Evolutionary conservation across 768 basidiomycete species (phyloP).

Genomic region (Boletus patriciae): DNA sequence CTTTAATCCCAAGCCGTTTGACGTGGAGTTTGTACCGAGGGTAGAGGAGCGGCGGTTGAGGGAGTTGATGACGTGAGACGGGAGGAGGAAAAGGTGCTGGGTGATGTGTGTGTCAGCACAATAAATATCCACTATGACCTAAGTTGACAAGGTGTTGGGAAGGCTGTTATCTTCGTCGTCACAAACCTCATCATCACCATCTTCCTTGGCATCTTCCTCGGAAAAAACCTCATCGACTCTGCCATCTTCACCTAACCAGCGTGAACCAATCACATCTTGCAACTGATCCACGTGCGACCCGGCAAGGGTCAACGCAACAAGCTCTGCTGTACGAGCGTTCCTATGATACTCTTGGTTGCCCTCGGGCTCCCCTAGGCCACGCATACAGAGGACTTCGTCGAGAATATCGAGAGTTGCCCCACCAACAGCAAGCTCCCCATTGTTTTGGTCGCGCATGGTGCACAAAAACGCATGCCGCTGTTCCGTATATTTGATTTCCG

Average conservation of each 20-base stretch:
- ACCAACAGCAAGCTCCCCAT: neutral
- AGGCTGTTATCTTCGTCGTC: neutral
- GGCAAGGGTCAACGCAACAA: neutral
- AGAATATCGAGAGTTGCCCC: too few species aligned
- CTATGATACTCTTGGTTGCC: neutral
- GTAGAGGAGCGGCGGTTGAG: constrained; percentile 16
- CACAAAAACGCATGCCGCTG: neutral
- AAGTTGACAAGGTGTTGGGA: too few species aligned
- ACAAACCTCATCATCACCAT: neutral
- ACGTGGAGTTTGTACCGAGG: constrained; percentile 53
- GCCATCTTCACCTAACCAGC: neutral
- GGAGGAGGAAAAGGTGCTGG: too few species aligned
- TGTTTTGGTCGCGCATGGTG: neutral
- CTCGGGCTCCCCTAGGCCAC: neutral
- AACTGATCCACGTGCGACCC: neutral
- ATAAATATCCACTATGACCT: too few species aligned
- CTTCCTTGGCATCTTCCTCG: neutral
- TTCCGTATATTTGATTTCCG: neutral
- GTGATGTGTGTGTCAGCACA: too few species aligned
- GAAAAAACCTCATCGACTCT: neutral
- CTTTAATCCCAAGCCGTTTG: constrained; percentile 57
- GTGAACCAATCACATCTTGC: neutral
- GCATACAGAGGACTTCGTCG: too few species aligned
- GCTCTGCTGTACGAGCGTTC: neutral
- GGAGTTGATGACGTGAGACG: constrained; percentile 11